Evolutionary conservation across 179 eudicot genomes (phyloP).

Genomic region (Silene vulgaris): DNA sequence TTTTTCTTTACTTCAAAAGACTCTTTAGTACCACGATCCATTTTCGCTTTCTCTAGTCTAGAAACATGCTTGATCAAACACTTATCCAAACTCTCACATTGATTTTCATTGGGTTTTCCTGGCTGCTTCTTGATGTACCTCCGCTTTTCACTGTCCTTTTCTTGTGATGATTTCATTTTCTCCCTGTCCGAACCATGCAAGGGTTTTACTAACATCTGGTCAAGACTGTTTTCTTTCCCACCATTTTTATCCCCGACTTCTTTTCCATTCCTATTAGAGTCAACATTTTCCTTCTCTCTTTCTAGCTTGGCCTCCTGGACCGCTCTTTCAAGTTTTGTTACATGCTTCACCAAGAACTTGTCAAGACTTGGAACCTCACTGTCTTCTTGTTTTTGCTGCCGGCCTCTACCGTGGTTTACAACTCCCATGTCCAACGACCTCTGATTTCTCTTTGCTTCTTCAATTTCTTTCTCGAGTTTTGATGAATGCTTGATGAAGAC

Average conservation of each 20-base stretch:
- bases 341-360: constrained; percentile 57
- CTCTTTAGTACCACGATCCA: constrained; percentile 28
- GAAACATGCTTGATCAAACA: constrained; percentile 71
- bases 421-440: constrained; percentile 24
- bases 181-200: constrained; percentile 23
- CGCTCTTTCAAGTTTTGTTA: constrained; percentile 70
- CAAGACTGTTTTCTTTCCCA: constrained; percentile 29
- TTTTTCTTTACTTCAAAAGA: constrained; percentile 34
- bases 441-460: constrained; percentile 42
- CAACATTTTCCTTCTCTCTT: constrained; percentile 57
- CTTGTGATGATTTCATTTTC: constrained; percentile 22
- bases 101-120: constrained; percentile 25
- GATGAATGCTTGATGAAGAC: constrained; percentile 50
- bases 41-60: constrained; percentile 64
- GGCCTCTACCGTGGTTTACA: constrained; percentile 18
- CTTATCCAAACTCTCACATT: constrained; percentile 58
- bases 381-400: constrained; percentile 33
- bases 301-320: constrained; percentile 66
- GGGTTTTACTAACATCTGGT: constrained; percentile 28
- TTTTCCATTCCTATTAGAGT: constrained; percentile 35
- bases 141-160: constrained; percentile 18
- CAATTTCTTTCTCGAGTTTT: constrained; percentile 51
- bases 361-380: constrained; percentile 64
- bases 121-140: constrained; percentile 20
- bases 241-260: constrained; percentile 2